These are phyloP conservation scores for Yamadazyma endophytica DNA, from an alignment of 805 yeast genomes.

Conservation along the genomic window DNA sequence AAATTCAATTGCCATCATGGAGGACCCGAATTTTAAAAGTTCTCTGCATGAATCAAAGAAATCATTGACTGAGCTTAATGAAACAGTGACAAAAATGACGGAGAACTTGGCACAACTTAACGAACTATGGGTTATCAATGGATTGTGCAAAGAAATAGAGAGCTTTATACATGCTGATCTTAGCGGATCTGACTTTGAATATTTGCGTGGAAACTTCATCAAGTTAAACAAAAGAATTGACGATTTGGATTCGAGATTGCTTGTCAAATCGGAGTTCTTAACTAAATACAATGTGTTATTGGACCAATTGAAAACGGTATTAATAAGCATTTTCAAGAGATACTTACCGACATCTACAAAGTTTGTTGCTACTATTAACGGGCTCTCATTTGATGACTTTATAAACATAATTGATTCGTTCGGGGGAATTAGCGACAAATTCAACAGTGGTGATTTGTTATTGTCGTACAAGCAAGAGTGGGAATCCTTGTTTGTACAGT, in stretches of 20 bases:
- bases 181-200: constrained; percentile 16
- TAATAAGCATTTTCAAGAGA: constrained; percentile 13
- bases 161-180: constrained; percentile 8
- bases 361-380: constrained; percentile 7
- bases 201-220: constrained; percentile 13
- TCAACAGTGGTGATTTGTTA: constrained; percentile 7
- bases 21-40: constrained; percentile 14
- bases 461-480: constrained; percentile 10
- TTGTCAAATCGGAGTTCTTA: constrained; percentile 12
- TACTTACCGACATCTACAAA: constrained; percentile 18
- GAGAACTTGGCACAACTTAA: constrained; percentile 14
- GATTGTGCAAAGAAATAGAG: constrained; percentile 20
- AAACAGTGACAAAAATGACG: constrained; percentile 4
- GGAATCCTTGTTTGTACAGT: constrained; percentile 10
- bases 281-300: constrained; percentile 7
- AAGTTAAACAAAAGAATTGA: constrained; percentile 14
- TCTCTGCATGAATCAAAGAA: constrained; percentile 1
- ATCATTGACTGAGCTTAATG: constrained; percentile 12
- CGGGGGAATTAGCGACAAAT: constrained; percentile 6
- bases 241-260: constrained; percentile 10
- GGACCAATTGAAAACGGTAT: constrained; percentile 8
- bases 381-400: constrained; percentile 9
- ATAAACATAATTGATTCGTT: constrained; percentile 6
- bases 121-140: constrained; percentile 23
- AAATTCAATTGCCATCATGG: constrained; percentile 12